Evolutionary conservation across 75 land plant genomes (phyloP).

Genomic region (Picea glauca): DNA sequence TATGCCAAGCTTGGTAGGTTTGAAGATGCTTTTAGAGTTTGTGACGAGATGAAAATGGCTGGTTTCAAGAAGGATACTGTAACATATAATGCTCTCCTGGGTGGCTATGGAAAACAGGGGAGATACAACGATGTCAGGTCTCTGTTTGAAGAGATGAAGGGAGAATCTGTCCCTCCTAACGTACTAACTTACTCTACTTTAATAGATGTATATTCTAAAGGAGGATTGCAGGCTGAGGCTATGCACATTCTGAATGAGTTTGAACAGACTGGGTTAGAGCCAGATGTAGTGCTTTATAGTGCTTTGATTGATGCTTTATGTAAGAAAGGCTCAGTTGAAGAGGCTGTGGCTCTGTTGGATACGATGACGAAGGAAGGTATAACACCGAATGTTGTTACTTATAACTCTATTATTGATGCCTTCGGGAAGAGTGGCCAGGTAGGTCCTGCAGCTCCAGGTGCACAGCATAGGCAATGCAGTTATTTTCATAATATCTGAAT

Average conservation of each 20-base stretch:
- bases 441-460: no score
- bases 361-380: no score
- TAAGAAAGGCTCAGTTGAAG: no score
- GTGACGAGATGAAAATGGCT: conserved; percentile 79
- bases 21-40: conserved; percentile 73
- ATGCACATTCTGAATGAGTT: conserved; percentile 70
- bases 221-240: conserved; percentile 74
- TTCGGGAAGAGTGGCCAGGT: no score
- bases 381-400: no score
- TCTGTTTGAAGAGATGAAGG: conserved; percentile 74
- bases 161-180: conserved; percentile 49
- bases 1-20: conserved; percentile 87
- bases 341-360: no score
- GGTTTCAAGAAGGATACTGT: conserved; percentile 88
- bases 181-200: conserved; percentile 90
- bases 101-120: conserved; percentile 94
- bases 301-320: conserved; percentile 73
- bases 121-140: conserved; percentile 57
- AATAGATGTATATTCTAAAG: conserved; percentile 88
- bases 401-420: no score
- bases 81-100: conserved; percentile 90
- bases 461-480: no score
- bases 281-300: conserved; percentile 96
- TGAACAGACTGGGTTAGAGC: conserved; percentile 69
- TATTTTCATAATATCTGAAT: no score